Evolutionary conservation across 768 basidiomycete genomes (phyloP), one percentile per base, ranked within the genome.

Genomic region (Fomitopsis serialis): DNA sequence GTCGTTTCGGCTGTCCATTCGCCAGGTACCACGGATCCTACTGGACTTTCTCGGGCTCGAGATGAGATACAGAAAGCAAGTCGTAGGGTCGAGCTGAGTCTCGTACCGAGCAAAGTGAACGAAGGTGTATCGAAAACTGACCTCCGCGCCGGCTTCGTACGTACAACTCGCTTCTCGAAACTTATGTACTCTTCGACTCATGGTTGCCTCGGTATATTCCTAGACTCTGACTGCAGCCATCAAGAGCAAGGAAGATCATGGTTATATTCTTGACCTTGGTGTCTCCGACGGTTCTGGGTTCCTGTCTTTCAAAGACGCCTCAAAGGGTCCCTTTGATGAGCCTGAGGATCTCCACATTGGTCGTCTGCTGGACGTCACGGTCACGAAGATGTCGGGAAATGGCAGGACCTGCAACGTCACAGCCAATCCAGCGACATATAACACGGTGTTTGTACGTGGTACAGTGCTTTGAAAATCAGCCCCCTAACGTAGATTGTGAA

Each of bases 171-270:
- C 11, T 5, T 6, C 11, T 6, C 11, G 29, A 32, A 32, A 11
- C 5, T 32, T 32, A 11, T n/a, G n/a, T n/a, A 32, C 29, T 43
- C 34, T 36, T 35, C 27, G 10, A 49, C 19, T 47, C 46, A 44
- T 10, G 24, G 29, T 12, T 32, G 40, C 43, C 3, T 54, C 25
- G 49, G 50, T 43, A 54, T 42, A 50, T 44, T 19, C 19, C 13
- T 63, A 95, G 92, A 84, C 83, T 21, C 63, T 97, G 43, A 79
- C 85, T 0, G 89, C 83, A 12, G 81, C 85, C 32, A 77, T 96
- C 47, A 85, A 84, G 69, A 91, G 87, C 61, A 73, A 89, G 17
- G 97, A 99, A 71, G 97, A 98, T 63, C 92, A 97, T 66, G 95
- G 97, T 1, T 98, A 96, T 71, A 80, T 87, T 52, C 75, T 99